These are phyloP conservation scores for Isabelozyma pseudorhagii DNA, from an alignment of 805 yeast species.

Conservation along the genomic window DNA sequence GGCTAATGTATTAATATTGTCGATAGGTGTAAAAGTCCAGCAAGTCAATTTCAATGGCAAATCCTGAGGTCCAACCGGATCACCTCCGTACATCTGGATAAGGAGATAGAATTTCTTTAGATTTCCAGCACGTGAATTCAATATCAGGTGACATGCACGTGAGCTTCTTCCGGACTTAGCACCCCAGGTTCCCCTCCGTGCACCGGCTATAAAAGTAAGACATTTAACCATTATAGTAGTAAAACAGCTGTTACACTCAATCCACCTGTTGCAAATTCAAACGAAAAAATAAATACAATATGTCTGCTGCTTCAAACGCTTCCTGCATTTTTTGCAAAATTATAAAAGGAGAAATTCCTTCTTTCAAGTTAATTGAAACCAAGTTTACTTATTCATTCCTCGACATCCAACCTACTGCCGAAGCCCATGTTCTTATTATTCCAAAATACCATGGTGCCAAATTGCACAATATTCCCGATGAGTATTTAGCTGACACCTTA, in stretches of 20 bases:
- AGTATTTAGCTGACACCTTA: constrained; percentile 76
- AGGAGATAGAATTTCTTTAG: background rate
- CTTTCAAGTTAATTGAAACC: constrained; percentile 88
- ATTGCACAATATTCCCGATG: constrained; percentile 90
- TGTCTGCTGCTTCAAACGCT: constrained; percentile 41
- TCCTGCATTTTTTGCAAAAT: constrained; percentile 91
- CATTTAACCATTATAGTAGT: background rate
- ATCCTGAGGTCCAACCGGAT: background rate
- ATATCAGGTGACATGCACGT: no score
- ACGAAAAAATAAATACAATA: constrained; percentile 2
- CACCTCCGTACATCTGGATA: background rate
- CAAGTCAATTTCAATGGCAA: background rate
- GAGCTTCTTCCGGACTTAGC: no score
- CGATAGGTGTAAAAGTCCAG: background rate
- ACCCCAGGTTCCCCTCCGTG: background rate
- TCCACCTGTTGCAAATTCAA: background rate
- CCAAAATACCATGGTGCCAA: constrained; percentile 95
- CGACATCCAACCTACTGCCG: constrained; percentile 89
- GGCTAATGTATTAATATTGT: background rate
- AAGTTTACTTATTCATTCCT: constrained; percentile 75
- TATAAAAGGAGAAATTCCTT: constrained; percentile 94
- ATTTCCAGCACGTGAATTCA: background rate
- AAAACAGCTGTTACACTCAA: background rate
- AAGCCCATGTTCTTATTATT: constrained; percentile 84
- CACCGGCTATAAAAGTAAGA: background rate